Evolutionary conservation across 371 early-diverging fungal species (phyloP), one percentile per base, ranked within the genome.

Genomic region (Lichtheimia hyalospora): DNA sequence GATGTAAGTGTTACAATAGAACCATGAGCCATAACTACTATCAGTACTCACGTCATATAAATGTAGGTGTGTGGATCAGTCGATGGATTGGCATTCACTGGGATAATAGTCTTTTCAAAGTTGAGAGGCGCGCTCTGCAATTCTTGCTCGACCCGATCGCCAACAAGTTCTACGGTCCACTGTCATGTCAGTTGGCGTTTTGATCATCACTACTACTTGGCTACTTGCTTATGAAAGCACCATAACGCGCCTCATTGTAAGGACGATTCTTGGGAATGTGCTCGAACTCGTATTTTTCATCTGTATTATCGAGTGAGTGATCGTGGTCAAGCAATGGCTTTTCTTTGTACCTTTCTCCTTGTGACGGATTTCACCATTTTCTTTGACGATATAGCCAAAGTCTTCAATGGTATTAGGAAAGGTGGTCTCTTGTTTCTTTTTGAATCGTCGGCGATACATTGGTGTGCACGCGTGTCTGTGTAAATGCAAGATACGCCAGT

Each of bases 211-310:
- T 12, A 13, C 3, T 10, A 54, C 48, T 16, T 14, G n/a, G 28
- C 8, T 15, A 60, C 53, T 20, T 72, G 75, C 81, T 51, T 15
- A 75, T 73, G 28, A 80, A 74, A 1, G 62, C 71, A n/a, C 67
- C 52, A 18, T 80, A 80, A 25, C 77, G 62, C 3, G 60, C 49
- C 58, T 80, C 74, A 49, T 80, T 80, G 52, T 77, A 75, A 23
- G 55, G 20, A 28, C 68, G 63, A 54, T 80, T 77, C 20, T 70
- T 77, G 15, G 65, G 64, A 15, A 67, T 53, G 43, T 68, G 62
- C 10, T 77, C 75, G 53, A 75, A 80, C 3, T 58, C 57, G 61
- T 77, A 80, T 0, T 67, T 58, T 23, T 63, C 51, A 42, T 69
- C 76, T 79, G 54, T 49, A 18, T 10, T 6, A 2, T 2, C 34